A percentile compares a stretch with the other conserved stretches of the same genome.
Conservation (phyloP, 306 rosid genomes). For the Rosa multiflora region DNA sequence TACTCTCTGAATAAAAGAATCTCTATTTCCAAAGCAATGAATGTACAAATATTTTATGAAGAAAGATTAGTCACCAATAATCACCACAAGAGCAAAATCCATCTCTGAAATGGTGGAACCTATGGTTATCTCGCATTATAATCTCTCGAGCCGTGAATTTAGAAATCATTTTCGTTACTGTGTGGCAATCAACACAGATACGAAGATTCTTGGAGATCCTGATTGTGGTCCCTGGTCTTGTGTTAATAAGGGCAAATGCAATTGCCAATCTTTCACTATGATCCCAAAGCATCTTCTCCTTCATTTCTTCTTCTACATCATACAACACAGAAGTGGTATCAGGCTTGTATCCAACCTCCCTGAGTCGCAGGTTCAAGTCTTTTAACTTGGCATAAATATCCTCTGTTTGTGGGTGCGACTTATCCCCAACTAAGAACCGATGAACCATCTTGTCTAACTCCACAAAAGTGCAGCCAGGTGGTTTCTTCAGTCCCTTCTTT, state of each 20-base stretch:
- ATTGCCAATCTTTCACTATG: constrained; percentile 62
- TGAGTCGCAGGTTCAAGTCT: constrained; percentile 46
- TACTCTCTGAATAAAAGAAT: constrained; percentile 16
- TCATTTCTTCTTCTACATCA: constrained; percentile 54
- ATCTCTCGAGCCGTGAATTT: constrained; percentile 43
- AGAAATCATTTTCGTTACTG: constrained; percentile 49
- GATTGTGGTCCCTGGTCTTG: constrained; percentile 44
- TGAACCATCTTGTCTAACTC: constrained; percentile 56
- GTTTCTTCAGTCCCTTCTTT: constrained; percentile 43
- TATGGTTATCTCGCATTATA: constrained; percentile 54
- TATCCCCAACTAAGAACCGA: constrained; percentile 55
- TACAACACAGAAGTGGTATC: constrained; percentile 57
- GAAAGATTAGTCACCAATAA: constrained; percentile 42
- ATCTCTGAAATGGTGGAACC: constrained; percentile 57
- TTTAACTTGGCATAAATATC: constrained; percentile 45
- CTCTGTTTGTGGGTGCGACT: constrained; percentile 45
- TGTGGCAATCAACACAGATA: constrained; percentile 58
- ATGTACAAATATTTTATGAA: constrained; percentile 14
- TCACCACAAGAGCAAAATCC: constrained; percentile 58
- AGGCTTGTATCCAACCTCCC: constrained; percentile 56
- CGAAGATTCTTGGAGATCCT: constrained; percentile 66
- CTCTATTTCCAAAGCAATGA: constrained; percentile 6
- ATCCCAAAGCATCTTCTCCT: constrained; percentile 67
- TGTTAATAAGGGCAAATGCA: constrained; percentile 52
- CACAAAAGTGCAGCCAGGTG: constrained; percentile 55